A percentile compares a stretch with the other conserved stretches of the same genome.
Conservation (phyloP, 2,329 filamentous ascomycete species). For the Fusarium agapanthi region DNA sequence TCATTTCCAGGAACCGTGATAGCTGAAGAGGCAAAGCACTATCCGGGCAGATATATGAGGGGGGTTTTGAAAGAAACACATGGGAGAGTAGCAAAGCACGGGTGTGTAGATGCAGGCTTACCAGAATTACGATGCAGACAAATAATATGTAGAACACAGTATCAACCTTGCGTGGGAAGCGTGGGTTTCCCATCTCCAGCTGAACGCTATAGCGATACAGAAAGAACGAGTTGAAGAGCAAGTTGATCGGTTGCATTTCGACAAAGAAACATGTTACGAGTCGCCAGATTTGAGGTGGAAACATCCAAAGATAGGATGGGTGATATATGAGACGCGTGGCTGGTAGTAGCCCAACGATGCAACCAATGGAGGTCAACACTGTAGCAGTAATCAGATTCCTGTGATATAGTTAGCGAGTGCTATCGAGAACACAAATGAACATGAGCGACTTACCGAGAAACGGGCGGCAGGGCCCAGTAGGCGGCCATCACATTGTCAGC, state of each 20-base stretch:
- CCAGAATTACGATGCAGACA: constrained; percentile 75
- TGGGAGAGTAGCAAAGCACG: constrained; percentile 29
- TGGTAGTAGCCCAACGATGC: constrained; percentile 64
- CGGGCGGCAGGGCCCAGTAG: constrained; percentile 53
- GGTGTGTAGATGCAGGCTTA: constrained; percentile 63
- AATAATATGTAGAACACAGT: constrained; percentile 84
- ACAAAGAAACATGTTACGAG: constrained; percentile 54
- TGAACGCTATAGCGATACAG: constrained; percentile 80
- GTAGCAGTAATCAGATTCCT: constrained; percentile 74
- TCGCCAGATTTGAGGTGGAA: constrained; percentile 56
- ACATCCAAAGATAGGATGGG: constrained; percentile 60
- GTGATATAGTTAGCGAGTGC: constrained; percentile 36
- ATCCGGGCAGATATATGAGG: constrained; percentile 82
- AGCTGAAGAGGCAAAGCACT: constrained; percentile 71
- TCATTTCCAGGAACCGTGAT: constrained; percentile 86
- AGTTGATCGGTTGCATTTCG: constrained; percentile 51
- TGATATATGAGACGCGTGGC: constrained; percentile 62
- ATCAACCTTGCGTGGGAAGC: constrained; percentile 80
- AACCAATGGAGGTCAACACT: constrained; percentile 67
- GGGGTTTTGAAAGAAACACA: constrained; percentile 35
- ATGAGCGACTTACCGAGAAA: constrained; percentile 51
- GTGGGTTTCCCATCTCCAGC: constrained; percentile 75
- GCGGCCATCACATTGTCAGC: constrained; percentile 44
- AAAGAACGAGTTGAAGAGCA: constrained; percentile 79
- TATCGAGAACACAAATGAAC: not conserved